Evolutionary conservation across 805 yeast genomes (phyloP), one percentile per base, ranked within the genome.

Genomic region (Lipomyces yamadae): DNA sequence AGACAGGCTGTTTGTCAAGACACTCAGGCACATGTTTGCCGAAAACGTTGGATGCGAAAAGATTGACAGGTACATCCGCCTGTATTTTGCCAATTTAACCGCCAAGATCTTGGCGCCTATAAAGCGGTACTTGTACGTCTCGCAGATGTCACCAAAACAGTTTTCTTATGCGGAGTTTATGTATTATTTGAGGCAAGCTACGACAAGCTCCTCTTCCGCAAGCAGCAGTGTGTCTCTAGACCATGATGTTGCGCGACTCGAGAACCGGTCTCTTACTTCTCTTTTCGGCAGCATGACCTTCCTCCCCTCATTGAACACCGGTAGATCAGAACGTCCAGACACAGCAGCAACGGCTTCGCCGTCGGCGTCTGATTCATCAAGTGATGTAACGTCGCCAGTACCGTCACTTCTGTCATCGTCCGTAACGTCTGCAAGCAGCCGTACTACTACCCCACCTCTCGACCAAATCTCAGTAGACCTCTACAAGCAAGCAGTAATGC

Each of bases 61-160:
- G 32, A 34, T 65, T 10, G 71, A 68, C 52, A 62, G 58, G 61
- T 34, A 37, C 29, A 61, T 68, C 29, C 70, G 71, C 29, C 3
- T 67, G 61, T 54, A 68, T 34, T 68, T 68, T 56, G 68, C 70
- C n/a, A 58, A 57, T n/a, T 56, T 68, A 45, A 68, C 71, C n/a
- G 70, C 65, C 15, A 62, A 57, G 56, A 63, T 68, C 2, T 53
- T 68, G 58, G 65, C 70, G 6, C 71, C 71, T 1, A 58, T 68
- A 3, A 62, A 60, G 57, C 64, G 70, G 55, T 68, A 48, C 52
- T 39, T 67, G 37, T 67, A 56, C 37, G 70, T 67, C 8, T 61
- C 68, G n/a, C 64, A 62, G 58, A 50, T 42, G n/a, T 59, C 70
- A 24, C 59, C 70, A 8, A 56, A 56, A 30, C 56, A 62, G 35